Evolutionary conservation across 345 rosid species (phyloP).

Genomic region (Chamaenerion angustifolium): DNA sequence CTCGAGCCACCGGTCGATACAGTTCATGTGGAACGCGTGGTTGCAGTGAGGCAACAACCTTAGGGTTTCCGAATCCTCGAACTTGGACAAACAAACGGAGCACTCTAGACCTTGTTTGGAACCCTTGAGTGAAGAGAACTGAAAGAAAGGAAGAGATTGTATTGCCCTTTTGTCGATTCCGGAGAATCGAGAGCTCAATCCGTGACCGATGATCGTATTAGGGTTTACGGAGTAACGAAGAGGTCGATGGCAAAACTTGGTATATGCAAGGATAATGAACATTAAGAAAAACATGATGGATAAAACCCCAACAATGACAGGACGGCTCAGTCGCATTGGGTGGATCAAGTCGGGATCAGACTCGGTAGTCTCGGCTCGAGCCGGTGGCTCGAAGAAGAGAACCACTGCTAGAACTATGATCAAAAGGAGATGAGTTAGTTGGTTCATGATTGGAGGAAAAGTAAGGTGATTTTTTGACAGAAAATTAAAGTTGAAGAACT

Average conservation of each 20-base stretch:
- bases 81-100: constrained; percentile 27
- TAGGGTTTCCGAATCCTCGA: constrained; percentile 30
- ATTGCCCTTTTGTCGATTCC: constrained; percentile 26
- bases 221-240: background rate
- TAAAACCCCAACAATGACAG: constrained; percentile 15
- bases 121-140: constrained; percentile 27
- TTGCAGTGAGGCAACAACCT: constrained; percentile 29
- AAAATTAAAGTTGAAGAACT: too few species aligned
- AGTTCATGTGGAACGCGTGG: constrained; percentile 32
- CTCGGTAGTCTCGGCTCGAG: too few species aligned
- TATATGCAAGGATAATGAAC: constrained; percentile 21
- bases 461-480: too few species aligned
- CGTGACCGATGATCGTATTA: background rate
- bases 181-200: constrained; percentile 17
- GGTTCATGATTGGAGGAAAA: too few species aligned
- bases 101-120: constrained; percentile 35
- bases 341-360: background rate
- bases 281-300: constrained; percentile 12
- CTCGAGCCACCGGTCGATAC: constrained; percentile 38
- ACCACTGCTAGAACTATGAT: too few species aligned
- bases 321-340: constrained; percentile 13
- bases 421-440: too few species aligned
- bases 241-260: constrained; percentile 15
- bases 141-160: constrained; percentile 28
- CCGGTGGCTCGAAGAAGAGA: too few species aligned